Conservation (phyloP, 805 yeast genomes). For the Candida loeiensis region DNA sequence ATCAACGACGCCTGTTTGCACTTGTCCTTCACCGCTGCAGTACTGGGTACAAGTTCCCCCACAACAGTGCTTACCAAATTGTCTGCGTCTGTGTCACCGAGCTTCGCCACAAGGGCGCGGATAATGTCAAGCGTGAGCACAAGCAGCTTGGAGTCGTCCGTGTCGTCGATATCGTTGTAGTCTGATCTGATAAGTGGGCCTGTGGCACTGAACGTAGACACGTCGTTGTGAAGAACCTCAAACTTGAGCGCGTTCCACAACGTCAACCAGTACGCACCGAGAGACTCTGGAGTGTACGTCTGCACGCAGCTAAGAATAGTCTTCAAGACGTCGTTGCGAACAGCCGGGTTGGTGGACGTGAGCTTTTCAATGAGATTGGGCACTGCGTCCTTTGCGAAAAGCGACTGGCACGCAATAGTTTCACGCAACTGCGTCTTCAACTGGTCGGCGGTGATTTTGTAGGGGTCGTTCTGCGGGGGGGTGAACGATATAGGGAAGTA, state of each 20-base stretch:
- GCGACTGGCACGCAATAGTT: constrained; percentile 58
- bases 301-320: constrained; percentile 58
- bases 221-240: constrained; percentile 80
- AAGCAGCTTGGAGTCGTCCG: constrained; percentile 33
- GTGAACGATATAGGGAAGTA: constrained; percentile 95
- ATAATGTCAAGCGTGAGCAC: constrained; percentile 37
- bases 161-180: constrained; percentile 26
- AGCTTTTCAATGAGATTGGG: constrained; percentile 78
- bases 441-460: constrained; percentile 71
- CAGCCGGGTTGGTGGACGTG: constrained; percentile 68
- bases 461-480: constrained; percentile 88
- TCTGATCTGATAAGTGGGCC: constrained; percentile 25
- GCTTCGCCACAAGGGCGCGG: constrained; percentile 38
- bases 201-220: constrained; percentile 27
- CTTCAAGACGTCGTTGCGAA: constrained; percentile 68
- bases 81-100: constrained; percentile 28
- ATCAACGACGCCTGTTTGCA: constrained; percentile 62
- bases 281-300: constrained; percentile 45
- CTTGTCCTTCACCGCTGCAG: constrained; percentile 48
- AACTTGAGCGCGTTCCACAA: constrained; percentile 87
- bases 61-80: constrained; percentile 34
- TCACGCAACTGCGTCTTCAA: constrained; percentile 59
- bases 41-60: constrained; percentile 52
- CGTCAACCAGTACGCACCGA: constrained; percentile 62
- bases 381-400: constrained; percentile 69